phyloP scores from a whole-genome alignment of 441 rosid species.

The Bruguiera hainesii region DNA sequence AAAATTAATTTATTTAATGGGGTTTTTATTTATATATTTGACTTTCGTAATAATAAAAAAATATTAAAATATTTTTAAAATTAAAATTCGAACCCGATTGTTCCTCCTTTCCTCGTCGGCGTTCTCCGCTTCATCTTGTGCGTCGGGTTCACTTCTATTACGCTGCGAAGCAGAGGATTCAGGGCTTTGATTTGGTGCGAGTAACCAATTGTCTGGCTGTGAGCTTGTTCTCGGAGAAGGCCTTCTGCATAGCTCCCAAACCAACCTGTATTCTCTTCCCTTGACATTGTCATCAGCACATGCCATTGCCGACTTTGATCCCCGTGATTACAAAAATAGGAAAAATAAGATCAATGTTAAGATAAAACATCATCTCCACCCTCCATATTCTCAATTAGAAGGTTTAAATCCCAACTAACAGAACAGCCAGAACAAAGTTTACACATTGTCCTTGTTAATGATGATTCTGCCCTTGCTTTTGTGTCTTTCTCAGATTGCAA shows the following conservation, averaged over 20 bases:
- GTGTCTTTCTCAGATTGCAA: too few species aligned
- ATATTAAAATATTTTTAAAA: too few species aligned
- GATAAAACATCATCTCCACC: too few species aligned
- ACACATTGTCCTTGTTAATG: too few species aligned
- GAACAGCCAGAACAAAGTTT: too few species aligned
- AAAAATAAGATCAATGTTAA: too few species aligned
- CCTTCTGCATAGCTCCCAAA: constrained; percentile 39
- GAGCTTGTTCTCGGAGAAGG: constrained; percentile 10
- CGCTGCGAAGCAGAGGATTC: constrained; percentile 33
- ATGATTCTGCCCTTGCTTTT: too few species aligned
- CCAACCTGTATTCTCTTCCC: constrained; percentile 65
- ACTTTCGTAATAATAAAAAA: too few species aligned
- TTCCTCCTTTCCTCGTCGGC: constrained; percentile 26
- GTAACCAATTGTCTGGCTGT: constrained; percentile 32
- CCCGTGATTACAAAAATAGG: constrained; percentile 32
- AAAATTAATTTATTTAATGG: too few species aligned
- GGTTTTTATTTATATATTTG: too few species aligned
- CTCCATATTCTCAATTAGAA: too few species aligned
- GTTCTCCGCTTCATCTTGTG: constrained; percentile 29
- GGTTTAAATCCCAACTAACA: too few species aligned
- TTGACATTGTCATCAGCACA: constrained; percentile 60
- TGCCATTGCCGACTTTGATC: constrained; percentile 43
- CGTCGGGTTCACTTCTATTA: constrained; percentile 38
- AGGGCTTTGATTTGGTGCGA: constrained; percentile 24
- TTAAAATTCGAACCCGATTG: neutral